Conservation (phyloP, 306 rosid species). For the Cucumis cinereus region DNA sequence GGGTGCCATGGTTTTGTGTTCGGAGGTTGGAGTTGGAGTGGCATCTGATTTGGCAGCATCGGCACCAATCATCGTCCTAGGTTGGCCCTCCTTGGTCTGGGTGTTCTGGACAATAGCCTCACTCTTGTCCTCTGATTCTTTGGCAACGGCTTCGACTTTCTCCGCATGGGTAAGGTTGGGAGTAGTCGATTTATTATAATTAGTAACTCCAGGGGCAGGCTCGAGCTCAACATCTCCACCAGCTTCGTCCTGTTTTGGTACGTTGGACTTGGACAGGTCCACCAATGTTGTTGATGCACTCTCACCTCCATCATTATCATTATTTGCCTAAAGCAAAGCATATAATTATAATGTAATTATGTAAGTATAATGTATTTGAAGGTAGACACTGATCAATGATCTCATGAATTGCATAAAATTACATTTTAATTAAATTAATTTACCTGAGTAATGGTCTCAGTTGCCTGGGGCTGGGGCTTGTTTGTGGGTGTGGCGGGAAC, state of each 20-base stretch:
- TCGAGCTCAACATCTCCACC: background rate
- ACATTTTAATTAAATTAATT: no score
- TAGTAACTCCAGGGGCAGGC: background rate
- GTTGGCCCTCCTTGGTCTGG: constrained; percentile 1
- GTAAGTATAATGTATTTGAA: no score
- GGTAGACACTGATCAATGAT: no score
- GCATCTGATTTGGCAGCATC: background rate
- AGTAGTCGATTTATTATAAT: background rate
- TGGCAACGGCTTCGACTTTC: constrained; percentile 8
- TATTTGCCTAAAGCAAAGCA: constrained; percentile 7
- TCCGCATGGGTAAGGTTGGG: background rate
- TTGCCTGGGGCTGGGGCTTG: background rate
- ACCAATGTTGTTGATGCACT: constrained; percentile 9
- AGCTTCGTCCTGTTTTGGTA: constrained; percentile 15
- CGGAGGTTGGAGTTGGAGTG: constrained; percentile 2
- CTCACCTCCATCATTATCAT: constrained; percentile 17
- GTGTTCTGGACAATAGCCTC: background rate
- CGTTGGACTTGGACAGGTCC: constrained; percentile 14
- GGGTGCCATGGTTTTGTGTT: constrained; percentile 18
- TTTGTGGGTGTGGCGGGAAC: constrained; percentile 11
- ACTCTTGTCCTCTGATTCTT: constrained; percentile 11
- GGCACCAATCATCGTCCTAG: background rate
- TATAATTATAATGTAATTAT: no score
- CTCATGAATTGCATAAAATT: no score
- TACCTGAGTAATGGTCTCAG: no score